Evolutionary conservation across 345 rosid species (phyloP).

Genomic region (Boechera retrofracta): DNA sequence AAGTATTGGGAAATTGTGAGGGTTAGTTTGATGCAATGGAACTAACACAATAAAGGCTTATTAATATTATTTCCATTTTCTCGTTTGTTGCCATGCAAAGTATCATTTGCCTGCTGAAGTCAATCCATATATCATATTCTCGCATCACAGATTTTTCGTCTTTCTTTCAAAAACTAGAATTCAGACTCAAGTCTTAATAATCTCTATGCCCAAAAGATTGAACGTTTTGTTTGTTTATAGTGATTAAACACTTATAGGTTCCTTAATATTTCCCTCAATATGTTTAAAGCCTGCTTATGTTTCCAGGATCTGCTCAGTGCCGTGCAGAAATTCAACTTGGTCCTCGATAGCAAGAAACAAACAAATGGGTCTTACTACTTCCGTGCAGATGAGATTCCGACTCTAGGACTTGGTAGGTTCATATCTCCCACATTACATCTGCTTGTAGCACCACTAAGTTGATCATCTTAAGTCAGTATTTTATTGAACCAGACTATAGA

Average conservation of each 20-base stretch:
- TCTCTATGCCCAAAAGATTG: not conserved
- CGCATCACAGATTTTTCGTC: not conserved
- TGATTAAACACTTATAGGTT: not conserved
- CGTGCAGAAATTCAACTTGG: constrained; percentile 67
- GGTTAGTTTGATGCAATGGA: not conserved
- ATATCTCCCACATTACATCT: not conserved
- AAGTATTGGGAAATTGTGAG: not conserved
- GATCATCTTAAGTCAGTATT: not conserved
- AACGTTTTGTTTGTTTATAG: not conserved
- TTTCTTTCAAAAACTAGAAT: not conserved
- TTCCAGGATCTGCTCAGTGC: constrained; percentile 75
- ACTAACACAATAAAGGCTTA: not conserved
- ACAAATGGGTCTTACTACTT: constrained; percentile 51
- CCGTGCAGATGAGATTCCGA: constrained; percentile 69
- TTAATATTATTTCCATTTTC: not conserved
- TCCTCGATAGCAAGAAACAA: constrained; percentile 56
- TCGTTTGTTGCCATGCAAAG: not conserved
- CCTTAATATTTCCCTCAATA: not conserved
- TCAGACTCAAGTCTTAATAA: constrained; percentile 3
- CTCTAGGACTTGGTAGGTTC: constrained; percentile 65
- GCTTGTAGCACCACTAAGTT: constrained; percentile 17
- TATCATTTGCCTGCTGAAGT: not conserved
- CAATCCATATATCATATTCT: constrained; percentile 1
- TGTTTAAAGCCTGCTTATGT: constrained; percentile 11
- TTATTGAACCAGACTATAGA: not conserved